Evolutionary conservation across 176 grass and related monocot species (phyloP), one percentile per base, ranked within the genome.

Genomic region (Eragrostis nindensis): DNA sequence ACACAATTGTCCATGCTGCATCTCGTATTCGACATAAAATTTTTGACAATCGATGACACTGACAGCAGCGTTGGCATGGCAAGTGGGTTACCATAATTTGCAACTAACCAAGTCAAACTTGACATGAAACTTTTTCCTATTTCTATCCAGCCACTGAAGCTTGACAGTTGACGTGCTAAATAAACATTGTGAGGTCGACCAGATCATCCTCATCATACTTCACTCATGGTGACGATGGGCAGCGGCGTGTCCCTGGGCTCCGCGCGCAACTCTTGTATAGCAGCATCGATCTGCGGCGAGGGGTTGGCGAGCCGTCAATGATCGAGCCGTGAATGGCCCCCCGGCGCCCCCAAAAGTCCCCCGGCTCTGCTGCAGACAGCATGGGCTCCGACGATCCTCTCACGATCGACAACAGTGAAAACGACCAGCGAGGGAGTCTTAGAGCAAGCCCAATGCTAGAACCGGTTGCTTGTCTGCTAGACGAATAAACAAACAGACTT

Each of bases 211-310:
- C 8, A 44, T 44, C 42, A 5, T 8, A 1, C 42, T 44, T 44
- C 42, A 44, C 42, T 44, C 9, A 10, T 6, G 9, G 40, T 69
- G 41, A 69, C 21, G 18, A n/a, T 8, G 0, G 2, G 29, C 8
- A 39, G 71, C 29, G 49, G 53, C n/a, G n/a, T n/a, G 53, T 27
- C 53, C 53, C n/a, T n/a, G n/a, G n/a, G n/a, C 54, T 71, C 48
- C 12, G 3, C 17, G 50, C 50, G 42, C 42, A 70, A 46, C 12
- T 47, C 76, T 14, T 43, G 73, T 61, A n/a, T n/a, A n/a, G n/a
- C n/a, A 44, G n/a, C 22, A 1, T 59, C 53, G n/a, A 54, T 41
- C 29, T 4, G 30, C 46, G 32, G 46, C 46, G 66, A 17, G 13
- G 26, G 29, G 11, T 36, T 36, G 32, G 32, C 32, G 4, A 36